Evolutionary conservation across 2,329 filamentous ascomycete genomes (phyloP), one percentile per base, ranked within the genome.

Genomic region (Blumeria hordei): DNA sequence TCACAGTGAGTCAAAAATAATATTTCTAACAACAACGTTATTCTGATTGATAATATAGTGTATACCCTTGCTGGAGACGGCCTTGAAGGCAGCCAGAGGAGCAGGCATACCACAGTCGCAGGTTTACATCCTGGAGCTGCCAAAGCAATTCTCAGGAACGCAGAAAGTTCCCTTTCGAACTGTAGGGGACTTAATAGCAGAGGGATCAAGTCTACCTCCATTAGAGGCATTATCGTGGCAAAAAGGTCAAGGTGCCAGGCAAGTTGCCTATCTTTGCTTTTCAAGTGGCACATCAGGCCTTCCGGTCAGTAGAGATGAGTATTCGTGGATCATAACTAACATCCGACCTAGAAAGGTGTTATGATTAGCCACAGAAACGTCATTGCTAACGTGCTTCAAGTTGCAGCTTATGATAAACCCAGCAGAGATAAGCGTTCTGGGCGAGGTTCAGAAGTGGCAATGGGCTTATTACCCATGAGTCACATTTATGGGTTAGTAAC

Each of bases 291-390:
- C 64, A 9, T 64, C 63, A 33, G 64, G 64, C 1, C 70, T 88
- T 45, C 88, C 90, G 82, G 71, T 93, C 47, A 59, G 62, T 58
- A 49, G 21, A 16, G 3, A 35, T 9, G 21, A 28, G 21, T 28
- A 4, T 4, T 28, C 21, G 21, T 28, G 4, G 21, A 4, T 28
- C 21, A 28, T 4, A 28, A 28, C 21, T 28, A 55, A 14, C 54
- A 37, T 47, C 16, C 9, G 36, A 33, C 54, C 36, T 43, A 64
- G 1, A 96, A 95, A 70, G 90, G 88, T 16, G 90, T 95, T 11
- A 84, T 86, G 76, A 74, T 95, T 47, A 85, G 80, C 16, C 90
- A 96, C 67, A 68, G 70, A 60, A 95, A 95, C 66, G 80, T 94
- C 55, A 77, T 93, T 8, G 70, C 85, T 57, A 94, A 94, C 66